Evolutionary conservation across 2,329 filamentous ascomycete genomes (phyloP), one percentile per base, ranked within the genome.

Genomic region (Diplodia mutila): DNA sequence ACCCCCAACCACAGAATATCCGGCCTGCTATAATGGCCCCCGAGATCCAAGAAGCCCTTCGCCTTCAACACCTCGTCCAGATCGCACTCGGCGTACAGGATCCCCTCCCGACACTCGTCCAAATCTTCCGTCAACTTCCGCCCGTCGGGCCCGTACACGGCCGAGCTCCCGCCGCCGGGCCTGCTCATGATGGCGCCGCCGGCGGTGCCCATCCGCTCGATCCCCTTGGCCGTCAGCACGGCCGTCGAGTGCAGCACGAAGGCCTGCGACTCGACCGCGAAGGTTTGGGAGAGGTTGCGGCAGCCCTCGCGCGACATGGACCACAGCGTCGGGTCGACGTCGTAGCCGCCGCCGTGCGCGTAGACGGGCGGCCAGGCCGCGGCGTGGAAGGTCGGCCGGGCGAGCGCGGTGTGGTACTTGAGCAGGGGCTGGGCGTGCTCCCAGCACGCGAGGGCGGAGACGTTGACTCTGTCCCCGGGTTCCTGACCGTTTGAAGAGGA

Each of bases 201-300:
- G 9, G 77, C 71, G 0, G 82, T 85, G 8, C 76, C 74, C 73
- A 86, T 80, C 1, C 68, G 64, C 3, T 82, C 72, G 14, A 85
- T 79, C 0, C 82, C 85, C 16, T 78, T 72, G 7, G 82, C 70
- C 0, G 78, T 80, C 61, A 86, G 77, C 2, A 88, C 79, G 0
- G 81, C 74, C 0, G 85, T 86, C 57, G 77, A 77, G 69, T 86
- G 85, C 3, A 88, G 79, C 0, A 89, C 86, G 68, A 84, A 89
- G 0, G 83, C 75, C 9, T 80, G 78, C 1, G 84, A 82, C 72
- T 89, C 87, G 9, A 89, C 82, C 1, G 87, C 86, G 70, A 88
- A 87, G 0, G 82, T 80, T 69, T 84, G 84, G 0, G 85, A 83
- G 1, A 87, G 76, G 53, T 72, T 80, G 34, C 79, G 79, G 67